phyloP scores from a whole-genome alignment of 352 stramenopile genomes.

The Phytopythium montanum region DNA sequence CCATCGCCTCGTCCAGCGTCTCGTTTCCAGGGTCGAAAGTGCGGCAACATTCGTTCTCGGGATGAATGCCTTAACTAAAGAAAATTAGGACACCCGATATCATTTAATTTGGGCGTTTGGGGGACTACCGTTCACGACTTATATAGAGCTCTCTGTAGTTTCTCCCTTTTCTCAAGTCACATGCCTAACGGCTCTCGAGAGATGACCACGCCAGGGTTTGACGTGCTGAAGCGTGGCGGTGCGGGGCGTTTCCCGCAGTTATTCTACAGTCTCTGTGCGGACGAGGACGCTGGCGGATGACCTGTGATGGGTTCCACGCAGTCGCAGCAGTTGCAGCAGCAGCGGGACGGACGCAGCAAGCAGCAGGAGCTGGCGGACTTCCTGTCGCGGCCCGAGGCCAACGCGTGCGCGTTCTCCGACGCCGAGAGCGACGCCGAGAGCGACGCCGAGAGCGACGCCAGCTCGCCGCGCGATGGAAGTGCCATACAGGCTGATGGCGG shows the following conservation, averaged over 20 bases:
- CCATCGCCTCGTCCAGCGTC: too few relatives aligned
- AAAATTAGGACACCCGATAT: background rate
- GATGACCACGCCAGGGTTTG: too few relatives aligned
- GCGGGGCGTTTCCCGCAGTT: background rate
- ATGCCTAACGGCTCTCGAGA: too few relatives aligned
- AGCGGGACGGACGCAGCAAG: background rate
- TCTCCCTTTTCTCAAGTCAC: too few relatives aligned
- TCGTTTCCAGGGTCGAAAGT: too few relatives aligned
- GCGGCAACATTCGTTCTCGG: background rate
- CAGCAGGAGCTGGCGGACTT: slow-evolving; percentile 5
- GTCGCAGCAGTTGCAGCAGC: background rate
- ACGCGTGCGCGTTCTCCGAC: slow-evolving; percentile 21
- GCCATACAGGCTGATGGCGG: slow-evolving; percentile 13
- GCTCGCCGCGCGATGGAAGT: background rate
- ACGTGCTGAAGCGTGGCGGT: too few relatives aligned
- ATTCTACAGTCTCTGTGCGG: background rate
- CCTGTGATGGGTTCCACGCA: background rate
- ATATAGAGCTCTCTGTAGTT: too few relatives aligned
- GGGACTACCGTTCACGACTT: background rate
- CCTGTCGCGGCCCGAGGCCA: background rate
- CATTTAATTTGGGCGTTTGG: background rate
- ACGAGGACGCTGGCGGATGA: background rate
- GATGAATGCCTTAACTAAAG: background rate
- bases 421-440: slow-evolving; percentile 27
- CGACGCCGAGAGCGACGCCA: slow-evolving; percentile 27